Evolutionary conservation across 2,329 filamentous ascomycete genomes (phyloP), one percentile per base, ranked within the genome.

Genomic region (Pleochaeta shiraiana): DNA sequence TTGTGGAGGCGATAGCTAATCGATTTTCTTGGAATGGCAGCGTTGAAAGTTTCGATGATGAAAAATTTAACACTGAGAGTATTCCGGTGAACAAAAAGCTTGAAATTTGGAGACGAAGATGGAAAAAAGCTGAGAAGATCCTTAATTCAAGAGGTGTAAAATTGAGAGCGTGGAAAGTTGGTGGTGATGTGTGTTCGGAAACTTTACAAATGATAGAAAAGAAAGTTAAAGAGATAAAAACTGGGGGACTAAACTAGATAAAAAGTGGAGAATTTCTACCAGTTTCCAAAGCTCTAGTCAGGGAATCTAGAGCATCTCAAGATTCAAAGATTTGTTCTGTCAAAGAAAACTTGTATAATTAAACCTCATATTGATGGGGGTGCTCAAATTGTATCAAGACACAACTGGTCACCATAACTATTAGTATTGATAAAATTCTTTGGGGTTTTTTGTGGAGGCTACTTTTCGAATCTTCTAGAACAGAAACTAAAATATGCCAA

Each of bases 151-250:
- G 83, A 45, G 85, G 85, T 3, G 85, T 93, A 0, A 76, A 79
- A 68, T 72, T 93, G 39, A 82, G 87, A 67, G 88, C 81, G 24
- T 93, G 88, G 88, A 79, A 86, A 50, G 80, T 79, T 12, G 88
- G 88, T 0, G 77, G 79, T 31, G 88, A 93, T 75, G 85, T 88
- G 7, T 77, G 82, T 65, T 77, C 77, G 0, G 85, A 88, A 73
- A 84, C 86, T 2, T 77, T 84, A 64, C 81, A 78, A 16, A 79
- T 90, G 65, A 81, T 90, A 3, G 79, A 79, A 72, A 76, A 79
- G 66, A 79, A 79, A 33, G 69, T 83, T 70, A 74, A 70, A 65
- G 75, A 78, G 39, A 3, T 43, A 19, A 19, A 43, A 43, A 43
- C 37, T 43, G 37, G 9, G n/a, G 9, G n/a, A 43, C 3, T 43